phyloP scores from a whole-genome alignment of 2,329 filamentous ascomycete species.

The Aspergillus sp. region DNA sequence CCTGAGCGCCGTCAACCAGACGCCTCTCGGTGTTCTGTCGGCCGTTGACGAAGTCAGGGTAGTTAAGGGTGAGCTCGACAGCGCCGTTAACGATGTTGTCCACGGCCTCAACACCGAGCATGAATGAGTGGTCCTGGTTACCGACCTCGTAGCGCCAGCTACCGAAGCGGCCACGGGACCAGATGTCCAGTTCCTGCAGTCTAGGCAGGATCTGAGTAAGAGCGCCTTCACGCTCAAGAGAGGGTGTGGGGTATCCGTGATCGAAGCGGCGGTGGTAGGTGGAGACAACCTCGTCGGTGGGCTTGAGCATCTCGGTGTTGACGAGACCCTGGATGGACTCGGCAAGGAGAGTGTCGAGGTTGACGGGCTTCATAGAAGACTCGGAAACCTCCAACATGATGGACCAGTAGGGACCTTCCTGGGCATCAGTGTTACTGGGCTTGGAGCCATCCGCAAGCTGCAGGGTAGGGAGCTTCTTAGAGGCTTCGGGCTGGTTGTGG shows the following conservation, averaged over 20 bases:
- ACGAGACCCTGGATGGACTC: conserved; percentile 95
- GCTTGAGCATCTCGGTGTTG: conserved; percentile 95
- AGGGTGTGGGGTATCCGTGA: conserved; percentile 95
- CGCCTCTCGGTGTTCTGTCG: conserved; percentile 63
- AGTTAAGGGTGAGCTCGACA: conserved; percentile 90
- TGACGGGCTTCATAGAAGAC: conserved; percentile 90
- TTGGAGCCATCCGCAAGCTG: conserved; percentile 84
- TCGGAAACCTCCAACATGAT: conserved; percentile 99
- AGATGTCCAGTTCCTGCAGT: conserved; percentile 87
- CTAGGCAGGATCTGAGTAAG: conserved; percentile 90
- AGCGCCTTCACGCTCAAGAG: conserved; percentile 91
- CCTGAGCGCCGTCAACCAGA: conserved; percentile 61
- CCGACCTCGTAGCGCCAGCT: conserved; percentile 97
- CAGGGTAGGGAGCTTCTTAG: conserved; percentile 80
- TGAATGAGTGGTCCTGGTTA: conserved; percentile 97
- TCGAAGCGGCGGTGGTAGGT: conserved; percentile 98
- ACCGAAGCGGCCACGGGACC: conserved; percentile 93
- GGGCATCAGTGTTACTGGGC: conserved; percentile 67
- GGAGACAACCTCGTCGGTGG: conserved; percentile 91
- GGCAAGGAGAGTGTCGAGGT: conserved; percentile 77
- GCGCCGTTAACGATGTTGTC: conserved; percentile 88
- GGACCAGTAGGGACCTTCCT: conserved; percentile 97
- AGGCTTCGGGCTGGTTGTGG: conserved; percentile 86
- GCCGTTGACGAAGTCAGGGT: conserved; percentile 91
- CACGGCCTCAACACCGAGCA: conserved; percentile 91